Base-by-base conservation (phyloP, 345 rosid species). In the Citropsis articulata region DNA sequence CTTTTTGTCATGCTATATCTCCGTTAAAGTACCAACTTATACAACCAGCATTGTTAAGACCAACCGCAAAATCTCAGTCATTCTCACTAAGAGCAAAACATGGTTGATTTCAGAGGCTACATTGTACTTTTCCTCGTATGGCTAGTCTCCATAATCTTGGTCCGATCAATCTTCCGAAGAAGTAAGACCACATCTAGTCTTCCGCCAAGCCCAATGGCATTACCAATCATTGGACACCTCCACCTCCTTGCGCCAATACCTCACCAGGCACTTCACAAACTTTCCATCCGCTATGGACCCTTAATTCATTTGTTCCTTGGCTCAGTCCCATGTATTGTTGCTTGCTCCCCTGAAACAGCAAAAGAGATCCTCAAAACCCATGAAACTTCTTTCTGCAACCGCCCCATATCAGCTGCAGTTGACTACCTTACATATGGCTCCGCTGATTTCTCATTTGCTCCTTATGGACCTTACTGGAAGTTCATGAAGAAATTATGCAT, bases 191-290 rank as follows among this genome's bases (percentile, higher is more conserved):
- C 16, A 30, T 40, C 63, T 48, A 77, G 71, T 45, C 91, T 81
- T 71, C 91, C 90, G 25, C 93, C 93, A 0, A 81, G 89, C 79
- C 93, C 92, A 18, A 18, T 50, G 57, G 85, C 90, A 22, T 65
- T 92, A 13, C 93, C 93, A 2, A 78, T 92, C 78, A 85, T 92
- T 5, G 92, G 97, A 40, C 90, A 90, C 82, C 88, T 92, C 36
- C 97, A 89, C 78, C 90, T 90, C 38, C 82, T 88, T 2, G 79
- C 80, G 7, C 87, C 91, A 0, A 81, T 90, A 25, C 90, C 91
- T 45, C 95, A 91, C 78, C 90, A 90, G 80, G 87, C 88, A 64
- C 83, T 91, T 72, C 88, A 90, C 81, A 89, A 85, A 68, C 94
- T 91, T 40, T 87, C 92, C 22, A 63, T 45, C 75, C 78, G 73